These are phyloP conservation scores for Neckera pumila DNA, from an alignment of 225 moss, liverwort and hornwort species.

Conservation along the genomic window DNA sequence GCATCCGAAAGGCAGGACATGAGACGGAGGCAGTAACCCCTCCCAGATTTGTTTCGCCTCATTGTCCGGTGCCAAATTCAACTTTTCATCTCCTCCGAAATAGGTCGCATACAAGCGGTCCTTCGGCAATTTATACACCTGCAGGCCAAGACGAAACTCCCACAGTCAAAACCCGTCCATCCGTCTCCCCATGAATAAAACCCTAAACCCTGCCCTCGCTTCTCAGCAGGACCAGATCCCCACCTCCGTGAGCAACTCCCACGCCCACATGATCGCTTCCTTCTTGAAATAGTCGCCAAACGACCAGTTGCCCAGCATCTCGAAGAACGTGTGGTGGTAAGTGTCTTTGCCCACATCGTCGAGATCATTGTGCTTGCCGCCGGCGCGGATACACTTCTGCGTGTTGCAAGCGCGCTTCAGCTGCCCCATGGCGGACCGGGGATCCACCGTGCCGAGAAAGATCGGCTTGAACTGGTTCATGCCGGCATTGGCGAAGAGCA, in stretches of 20 bases:
- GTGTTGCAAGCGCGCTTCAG: constrained; percentile 51
- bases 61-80: constrained; percentile 25
- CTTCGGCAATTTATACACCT: constrained; percentile 44
- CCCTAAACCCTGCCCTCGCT: constrained; percentile 10
- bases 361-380: constrained; percentile 59
- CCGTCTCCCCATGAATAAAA: background rate
- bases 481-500: constrained; percentile 56
- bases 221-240: background rate
- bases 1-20: constrained; percentile 44
- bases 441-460: constrained; percentile 46
- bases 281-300: constrained; percentile 62
- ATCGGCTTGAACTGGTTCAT: constrained; percentile 68
- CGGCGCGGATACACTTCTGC: constrained; percentile 58
- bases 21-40: constrained; percentile 19
- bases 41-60: constrained; percentile 47
- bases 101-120: constrained; percentile 58
- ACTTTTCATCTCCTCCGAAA: constrained; percentile 45
- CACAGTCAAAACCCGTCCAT: background rate
- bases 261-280: constrained; percentile 52
- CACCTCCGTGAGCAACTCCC: constrained; percentile 56
- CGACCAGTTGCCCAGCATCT: constrained; percentile 63
- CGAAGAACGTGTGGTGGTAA: constrained; percentile 58
- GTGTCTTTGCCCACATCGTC: constrained; percentile 62
- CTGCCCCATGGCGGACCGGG: constrained; percentile 39
- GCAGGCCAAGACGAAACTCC: background rate